A percentile compares a stretch with the other conserved stretches of the same genome.
These are phyloP conservation scores for Solanum dulcamara DNA, from an alignment of 257 asterid genomes.

Conservation along the genomic window DNA sequence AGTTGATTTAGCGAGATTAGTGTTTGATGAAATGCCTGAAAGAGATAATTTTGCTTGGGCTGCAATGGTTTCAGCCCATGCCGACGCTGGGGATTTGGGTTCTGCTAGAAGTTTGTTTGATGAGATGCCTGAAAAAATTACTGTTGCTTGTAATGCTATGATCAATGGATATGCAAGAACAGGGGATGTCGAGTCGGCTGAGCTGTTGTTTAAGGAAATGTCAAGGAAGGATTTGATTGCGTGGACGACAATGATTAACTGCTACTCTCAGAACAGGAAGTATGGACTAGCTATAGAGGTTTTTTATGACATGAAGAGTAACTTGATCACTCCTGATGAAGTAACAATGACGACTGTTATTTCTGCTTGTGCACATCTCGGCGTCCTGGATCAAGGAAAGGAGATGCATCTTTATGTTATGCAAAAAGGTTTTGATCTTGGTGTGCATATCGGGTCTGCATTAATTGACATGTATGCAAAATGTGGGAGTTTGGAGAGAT, in stretches of 20 bases:
- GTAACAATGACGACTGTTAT: conserved; percentile 68
- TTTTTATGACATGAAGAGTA: conserved; percentile 47
- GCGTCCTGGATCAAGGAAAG: conserved; percentile 53
- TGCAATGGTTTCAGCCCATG: conserved; percentile 46
- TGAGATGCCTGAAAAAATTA: conserved; percentile 47
- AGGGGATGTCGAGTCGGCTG: conserved; percentile 63
- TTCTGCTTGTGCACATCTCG: conserved; percentile 89
- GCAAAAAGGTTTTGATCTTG: conserved; percentile 25
- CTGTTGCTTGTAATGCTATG: conserved; percentile 58
- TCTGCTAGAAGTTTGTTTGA: conserved; percentile 48
- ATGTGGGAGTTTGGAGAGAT: conserved; percentile 63
- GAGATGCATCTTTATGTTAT: conserved; percentile 45
- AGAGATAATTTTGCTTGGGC: conserved; percentile 62
- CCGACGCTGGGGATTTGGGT: conserved; percentile 38
- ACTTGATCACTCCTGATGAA: conserved; percentile 51
- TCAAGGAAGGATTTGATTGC: conserved; percentile 55
- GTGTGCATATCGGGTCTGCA: conserved; percentile 63
- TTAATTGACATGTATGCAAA: conserved; percentile 79
- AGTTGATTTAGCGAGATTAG: conserved; percentile 24
- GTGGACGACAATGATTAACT: conserved; percentile 88
- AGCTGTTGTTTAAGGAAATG: conserved; percentile 39
- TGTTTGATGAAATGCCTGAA: conserved; percentile 64
- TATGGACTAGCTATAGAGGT: conserved; percentile 41
- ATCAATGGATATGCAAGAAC: conserved; percentile 53
- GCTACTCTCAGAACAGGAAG: conserved; percentile 40